A percentile compares a stretch with the other conserved stretches of the same genome.
phyloP scores from a whole-genome alignment of 1,284 basidiomycete species.

The Peniophora sp. region DNA sequence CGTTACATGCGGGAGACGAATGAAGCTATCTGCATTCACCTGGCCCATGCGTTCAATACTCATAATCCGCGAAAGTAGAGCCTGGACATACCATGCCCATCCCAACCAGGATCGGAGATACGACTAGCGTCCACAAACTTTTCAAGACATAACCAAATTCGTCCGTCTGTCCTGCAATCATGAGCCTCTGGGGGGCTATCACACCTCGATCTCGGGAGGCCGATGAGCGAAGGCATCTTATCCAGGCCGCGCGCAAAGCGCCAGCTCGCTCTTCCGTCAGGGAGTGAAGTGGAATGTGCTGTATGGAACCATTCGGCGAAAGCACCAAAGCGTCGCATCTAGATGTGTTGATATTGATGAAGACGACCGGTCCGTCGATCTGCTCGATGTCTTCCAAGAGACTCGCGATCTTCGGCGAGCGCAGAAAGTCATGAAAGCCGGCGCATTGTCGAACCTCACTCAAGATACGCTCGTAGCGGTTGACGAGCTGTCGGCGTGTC shows the following conservation, averaged over 20 bases:
- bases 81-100: too few relatives aligned
- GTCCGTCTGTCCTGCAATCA: too few relatives aligned
- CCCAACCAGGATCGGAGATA: too few relatives aligned
- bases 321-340: background rate
- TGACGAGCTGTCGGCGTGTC: background rate
- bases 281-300: slow-evolving; percentile 14
- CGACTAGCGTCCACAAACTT: too few relatives aligned
- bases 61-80: background rate
- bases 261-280: slow-evolving; percentile 9
- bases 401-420: background rate
- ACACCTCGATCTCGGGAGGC: too few relatives aligned
- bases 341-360: background rate
- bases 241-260: background rate
- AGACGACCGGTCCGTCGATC: background rate
- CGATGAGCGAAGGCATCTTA: background rate
- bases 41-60: too few relatives aligned
- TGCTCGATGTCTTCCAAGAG: background rate
- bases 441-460: background rate
- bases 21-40: too few relatives aligned
- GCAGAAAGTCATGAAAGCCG: slow-evolving; percentile 9
- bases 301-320: background rate
- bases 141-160: too few relatives aligned
- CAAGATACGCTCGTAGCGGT: background rate
- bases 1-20: background rate
- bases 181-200: too few relatives aligned